Evolutionary conservation across 2,329 filamentous ascomycete species (phyloP).

Genomic region (Ascochyta pisi): DNA sequence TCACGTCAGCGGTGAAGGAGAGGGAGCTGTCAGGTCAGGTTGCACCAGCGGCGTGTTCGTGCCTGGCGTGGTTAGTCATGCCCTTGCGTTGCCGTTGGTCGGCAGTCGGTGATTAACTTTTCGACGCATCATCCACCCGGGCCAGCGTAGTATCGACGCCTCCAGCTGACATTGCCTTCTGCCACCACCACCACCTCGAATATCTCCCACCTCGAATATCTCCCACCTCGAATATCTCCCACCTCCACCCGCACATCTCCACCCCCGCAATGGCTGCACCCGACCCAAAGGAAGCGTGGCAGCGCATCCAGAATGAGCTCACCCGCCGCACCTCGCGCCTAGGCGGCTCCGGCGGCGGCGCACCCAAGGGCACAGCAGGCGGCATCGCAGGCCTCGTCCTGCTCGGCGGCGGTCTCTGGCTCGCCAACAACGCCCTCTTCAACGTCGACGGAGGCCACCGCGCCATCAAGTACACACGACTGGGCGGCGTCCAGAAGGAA

Average conservation of each 20-base stretch:
- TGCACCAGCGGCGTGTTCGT: neutral
- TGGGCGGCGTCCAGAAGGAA: constrained; percentile 92
- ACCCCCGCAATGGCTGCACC: constrained; percentile 42
- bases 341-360: constrained; percentile 57
- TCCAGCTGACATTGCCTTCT: neutral
- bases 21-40: neutral
- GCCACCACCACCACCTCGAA: neutral
- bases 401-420: constrained; percentile 60
- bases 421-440: constrained; percentile 70
- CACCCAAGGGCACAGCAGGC: constrained; percentile 61
- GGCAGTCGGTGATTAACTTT: constrained; percentile 30
- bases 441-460: constrained; percentile 96
- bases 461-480: constrained; percentile 95
- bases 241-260: constrained; percentile 35
- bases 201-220: neutral
- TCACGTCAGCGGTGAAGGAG: neutral
- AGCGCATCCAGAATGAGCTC: constrained; percentile 68
- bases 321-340: constrained; percentile 53
- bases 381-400: constrained; percentile 62
- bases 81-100: neutral
- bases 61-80: neutral
- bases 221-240: constrained; percentile 15
- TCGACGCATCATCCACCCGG: constrained; percentile 31
- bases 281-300: constrained; percentile 72
- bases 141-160: constrained; percentile 13